Evolutionary conservation across 1,139 yeast species (phyloP), one percentile per base, ranked within the genome.

Genomic region (Sugiyamaella pinicola): DNA sequence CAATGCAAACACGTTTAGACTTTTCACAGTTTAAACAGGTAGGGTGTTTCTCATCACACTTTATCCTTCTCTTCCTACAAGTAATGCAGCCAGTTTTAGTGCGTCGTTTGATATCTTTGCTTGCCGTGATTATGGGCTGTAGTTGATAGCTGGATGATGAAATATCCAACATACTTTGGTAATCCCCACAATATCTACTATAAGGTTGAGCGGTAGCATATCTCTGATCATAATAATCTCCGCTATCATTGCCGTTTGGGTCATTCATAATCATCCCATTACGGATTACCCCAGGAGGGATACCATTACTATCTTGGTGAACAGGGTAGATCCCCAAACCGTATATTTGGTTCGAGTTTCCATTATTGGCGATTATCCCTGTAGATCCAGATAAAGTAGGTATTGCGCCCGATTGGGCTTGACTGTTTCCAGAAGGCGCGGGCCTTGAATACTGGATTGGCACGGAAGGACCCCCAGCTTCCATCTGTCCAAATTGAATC

Each of bases 51-150:
- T 85, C 93, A 65, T 85, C 93, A 70, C 93, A 85, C 65, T 69
- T 70, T 60, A 85, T 84, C 56, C 90, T 73, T 63, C 91, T 74
- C 61, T 81, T 80, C 41, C 91, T 74, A 64, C 93, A 85, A 0
- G 91, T 85, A 53, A 84, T 67, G 64, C 93, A 85, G 1, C 93
- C 93, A 0, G 91, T 84, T 66, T 86, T 77, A 2, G 91, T 85
- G 63, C 82, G 74, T 13, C 73, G 58, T 51, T 69, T 69, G 51
- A 69, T 66, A 49, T 65, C 68, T 49, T 60, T 62, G 22, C 56
- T 56, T 2, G 58, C 58, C 2, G 64, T 56, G 10, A 61, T 49
- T 8, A 53, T 26, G 3, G 51, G 51, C 33, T 47, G 51, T 24
- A 33, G 35, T 46, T 46, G 49, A 40, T 46, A 46, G 18, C 37